Conservation (phyloP, 352 stramenopile genomes). For the Globisporangium apiculatum region DNA sequence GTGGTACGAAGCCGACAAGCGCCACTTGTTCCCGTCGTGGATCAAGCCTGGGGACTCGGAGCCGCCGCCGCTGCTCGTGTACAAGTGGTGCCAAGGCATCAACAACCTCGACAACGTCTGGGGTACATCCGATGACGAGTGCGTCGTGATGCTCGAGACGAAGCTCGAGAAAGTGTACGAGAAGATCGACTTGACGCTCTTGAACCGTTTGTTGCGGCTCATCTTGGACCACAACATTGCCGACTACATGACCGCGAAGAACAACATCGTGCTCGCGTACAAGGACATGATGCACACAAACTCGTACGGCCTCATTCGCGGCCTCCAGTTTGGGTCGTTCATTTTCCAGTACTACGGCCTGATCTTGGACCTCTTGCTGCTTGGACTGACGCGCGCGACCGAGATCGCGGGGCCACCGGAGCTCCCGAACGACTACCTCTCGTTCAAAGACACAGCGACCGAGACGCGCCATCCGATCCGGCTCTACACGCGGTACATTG, state of each 20-base stretch:
- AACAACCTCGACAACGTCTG: slow-evolving; percentile 99
- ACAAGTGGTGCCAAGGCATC: slow-evolving; percentile 99
- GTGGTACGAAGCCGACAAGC: slow-evolving; percentile 99
- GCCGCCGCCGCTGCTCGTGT: slow-evolving; percentile 97
- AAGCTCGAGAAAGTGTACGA: slow-evolving; percentile 99
- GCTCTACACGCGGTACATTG: slow-evolving; percentile 99
- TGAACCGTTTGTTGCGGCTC: slow-evolving; percentile 97
- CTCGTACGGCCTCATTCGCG: slow-evolving; percentile 98
- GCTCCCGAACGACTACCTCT: slow-evolving; percentile 98
- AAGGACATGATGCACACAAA: slow-evolving; percentile 99
- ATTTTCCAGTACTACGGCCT: slow-evolving; percentile 99
- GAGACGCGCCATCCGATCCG: slow-evolving; percentile 98
- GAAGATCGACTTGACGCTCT: slow-evolving; percentile 99
- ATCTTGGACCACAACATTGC: slow-evolving; percentile 99
- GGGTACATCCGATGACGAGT: slow-evolving; percentile 97
- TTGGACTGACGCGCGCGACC: slow-evolving; percentile 96
- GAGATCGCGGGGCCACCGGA: slow-evolving; percentile 97
- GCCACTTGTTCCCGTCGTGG: slow-evolving; percentile 99
- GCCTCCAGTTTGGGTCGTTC: slow-evolving; percentile 96
- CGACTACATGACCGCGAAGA: slow-evolving; percentile 99
- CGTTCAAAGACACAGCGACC: slow-evolving; percentile 96
- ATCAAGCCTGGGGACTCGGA: slow-evolving; percentile 99
- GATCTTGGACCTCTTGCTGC: slow-evolving; percentile 96
- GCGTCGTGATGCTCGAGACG: slow-evolving; percentile 98
- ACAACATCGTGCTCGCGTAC: slow-evolving; percentile 98